phyloP scores from a whole-genome alignment of 1,139 yeast species.

The Diutina neorugosa region DNA sequence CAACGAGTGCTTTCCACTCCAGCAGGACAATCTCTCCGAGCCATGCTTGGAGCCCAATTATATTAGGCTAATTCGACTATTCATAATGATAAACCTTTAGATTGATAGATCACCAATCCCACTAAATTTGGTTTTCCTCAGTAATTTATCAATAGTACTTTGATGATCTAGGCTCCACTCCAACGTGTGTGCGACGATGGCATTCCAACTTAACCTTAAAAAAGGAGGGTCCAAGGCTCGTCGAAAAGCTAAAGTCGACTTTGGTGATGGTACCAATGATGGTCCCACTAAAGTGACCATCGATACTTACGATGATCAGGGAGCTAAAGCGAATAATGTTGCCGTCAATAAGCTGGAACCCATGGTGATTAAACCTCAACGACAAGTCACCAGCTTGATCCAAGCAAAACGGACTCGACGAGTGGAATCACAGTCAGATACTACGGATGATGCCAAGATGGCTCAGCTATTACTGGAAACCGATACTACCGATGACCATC shows the following conservation, averaged over 20 bases:
- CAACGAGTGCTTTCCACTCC: conserved; percentile 47
- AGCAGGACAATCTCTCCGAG: conserved; percentile 35
- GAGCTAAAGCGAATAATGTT: not conserved
- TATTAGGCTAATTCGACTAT: not conserved
- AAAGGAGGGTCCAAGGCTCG: not conserved
- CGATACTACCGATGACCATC: not conserved
- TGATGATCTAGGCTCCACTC: not conserved
- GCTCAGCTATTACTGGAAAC: not conserved
- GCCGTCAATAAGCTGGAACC: not conserved
- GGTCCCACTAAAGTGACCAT: not conserved
- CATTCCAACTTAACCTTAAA: not conserved
- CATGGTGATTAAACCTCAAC: not conserved
- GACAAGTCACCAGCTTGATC: not conserved
- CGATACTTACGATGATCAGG: not conserved
- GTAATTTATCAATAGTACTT: not conserved
- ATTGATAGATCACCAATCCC: not conserved
- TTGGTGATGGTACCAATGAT: not conserved
- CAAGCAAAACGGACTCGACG: not conserved
- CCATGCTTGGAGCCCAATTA: conserved; percentile 14
- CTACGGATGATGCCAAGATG: not conserved
- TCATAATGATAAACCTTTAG: not conserved
- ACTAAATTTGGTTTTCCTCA: not conserved
- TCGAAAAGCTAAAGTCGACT: not conserved
- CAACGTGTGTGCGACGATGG: not conserved
- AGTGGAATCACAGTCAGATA: not conserved